Percentiles rank a stretch among this genome's conserved stretches.
Evolutionary conservation across 1,139 yeast genomes (phyloP).

Genomic region (Groenewaldozyma sp.): DNA sequence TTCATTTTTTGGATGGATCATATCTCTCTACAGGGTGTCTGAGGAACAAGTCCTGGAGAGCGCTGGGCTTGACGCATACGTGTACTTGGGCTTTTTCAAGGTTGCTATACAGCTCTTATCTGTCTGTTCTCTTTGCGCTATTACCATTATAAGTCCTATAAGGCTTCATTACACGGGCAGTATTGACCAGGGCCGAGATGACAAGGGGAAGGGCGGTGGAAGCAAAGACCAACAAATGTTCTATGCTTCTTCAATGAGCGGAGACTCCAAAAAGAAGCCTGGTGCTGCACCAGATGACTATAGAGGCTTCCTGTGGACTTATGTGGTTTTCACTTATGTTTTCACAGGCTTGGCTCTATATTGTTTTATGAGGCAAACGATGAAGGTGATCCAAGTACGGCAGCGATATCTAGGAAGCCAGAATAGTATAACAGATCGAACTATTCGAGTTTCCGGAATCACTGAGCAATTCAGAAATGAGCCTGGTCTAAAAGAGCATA

Average conservation of each 20-base stretch:
- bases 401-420: slow-evolving; percentile 82
- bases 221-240: slow-evolving; percentile 11
- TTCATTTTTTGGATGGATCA: slow-evolving; percentile 73
- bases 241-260: slow-evolving; percentile 22
- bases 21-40: slow-evolving; percentile 49
- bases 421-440: slow-evolving; percentile 85
- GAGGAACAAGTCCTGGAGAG: slow-evolving; percentile 76
- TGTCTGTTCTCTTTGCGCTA: slow-evolving; percentile 51
- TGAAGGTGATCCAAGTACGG: slow-evolving; percentile 61
- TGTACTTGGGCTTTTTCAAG: slow-evolving; percentile 63
- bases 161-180: slow-evolving; percentile 62
- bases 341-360: slow-evolving; percentile 65
- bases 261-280: slow-evolving; percentile 4
- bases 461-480: slow-evolving; percentile 74
- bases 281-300: slow-evolving; percentile 27
- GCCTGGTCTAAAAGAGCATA: slow-evolving; percentile 56
- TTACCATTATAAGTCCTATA: slow-evolving; percentile 62
- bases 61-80: slow-evolving; percentile 88
- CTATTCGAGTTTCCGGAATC: slow-evolving; percentile 84
- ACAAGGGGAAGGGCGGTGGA: too few relatives aligned
- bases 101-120: slow-evolving; percentile 60
- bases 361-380: slow-evolving; percentile 58
- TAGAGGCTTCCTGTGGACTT: slow-evolving; percentile 52
- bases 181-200: slow-evolving; percentile 45
- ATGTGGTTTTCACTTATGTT: slow-evolving; percentile 76